Percentiles rank a stretch among this genome's conserved stretches.
Conservation (phyloP, 805 yeast species). For the Lipomyces starkeyi region DNA sequence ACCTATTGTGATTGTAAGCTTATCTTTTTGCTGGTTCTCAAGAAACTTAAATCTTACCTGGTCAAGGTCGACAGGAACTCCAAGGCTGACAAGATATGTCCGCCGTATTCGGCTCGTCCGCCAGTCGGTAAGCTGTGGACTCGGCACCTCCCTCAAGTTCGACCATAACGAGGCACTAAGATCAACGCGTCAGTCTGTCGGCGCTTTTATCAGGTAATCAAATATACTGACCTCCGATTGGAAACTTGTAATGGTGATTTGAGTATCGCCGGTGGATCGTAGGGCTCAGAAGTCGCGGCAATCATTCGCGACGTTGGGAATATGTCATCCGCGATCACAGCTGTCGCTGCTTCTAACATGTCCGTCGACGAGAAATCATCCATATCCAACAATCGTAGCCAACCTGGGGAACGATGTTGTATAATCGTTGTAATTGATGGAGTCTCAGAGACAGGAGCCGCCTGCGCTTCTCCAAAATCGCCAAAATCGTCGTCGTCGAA, state of each 20-base stretch:
- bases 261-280: constrained; percentile 10
- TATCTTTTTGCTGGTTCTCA: not conserved
- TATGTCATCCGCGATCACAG: constrained; percentile 20
- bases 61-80: constrained; percentile 75
- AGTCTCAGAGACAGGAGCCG: constrained; percentile 7
- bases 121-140: constrained; percentile 71
- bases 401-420: not conserved
- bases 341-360: constrained; percentile 25
- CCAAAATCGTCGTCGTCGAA: constrained; percentile 34
- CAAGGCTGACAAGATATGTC: constrained; percentile 65
- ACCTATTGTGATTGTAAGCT: constrained; percentile 33
- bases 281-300: constrained; percentile 21
- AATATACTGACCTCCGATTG: constrained; percentile 11
- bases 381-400: constrained; percentile 3
- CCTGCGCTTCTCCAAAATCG: constrained; percentile 33
- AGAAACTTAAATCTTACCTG: constrained; percentile 45
- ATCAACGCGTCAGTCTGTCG: not conserved
- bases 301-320: constrained; percentile 26
- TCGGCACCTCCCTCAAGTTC: constrained; percentile 56
- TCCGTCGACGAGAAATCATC: constrained; percentile 26
- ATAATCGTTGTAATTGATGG: constrained; percentile 9
- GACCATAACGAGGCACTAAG: constrained; percentile 46
- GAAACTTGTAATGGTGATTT: constrained; percentile 12
- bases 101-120: constrained; percentile 67
- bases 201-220: not conserved